Evolutionary conservation across 164 flowering plant genomes (phyloP).

Genomic region (Aristolochia fimbriata): DNA sequence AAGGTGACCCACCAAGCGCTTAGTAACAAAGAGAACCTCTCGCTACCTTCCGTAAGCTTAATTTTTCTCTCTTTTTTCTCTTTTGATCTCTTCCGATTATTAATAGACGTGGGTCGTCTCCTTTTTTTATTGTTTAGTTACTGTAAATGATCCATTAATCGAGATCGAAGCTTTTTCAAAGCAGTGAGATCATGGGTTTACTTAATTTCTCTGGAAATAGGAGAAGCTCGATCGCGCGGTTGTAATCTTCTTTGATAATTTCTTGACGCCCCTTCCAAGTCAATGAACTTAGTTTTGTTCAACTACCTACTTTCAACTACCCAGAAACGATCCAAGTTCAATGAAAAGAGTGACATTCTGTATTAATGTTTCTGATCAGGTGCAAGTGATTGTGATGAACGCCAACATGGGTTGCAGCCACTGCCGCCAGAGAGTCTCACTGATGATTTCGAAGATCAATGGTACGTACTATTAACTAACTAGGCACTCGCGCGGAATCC

Average conservation of each 20-base stretch:
- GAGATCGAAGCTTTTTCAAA: too few species aligned
- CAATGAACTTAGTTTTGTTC: too few species aligned
- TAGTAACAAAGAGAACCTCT: conserved; percentile 7
- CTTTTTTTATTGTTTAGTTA: not conserved
- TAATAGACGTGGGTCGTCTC: not conserved
- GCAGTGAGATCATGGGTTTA: too few species aligned
- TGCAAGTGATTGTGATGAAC: conserved; percentile 11
- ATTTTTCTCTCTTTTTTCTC: not conserved
- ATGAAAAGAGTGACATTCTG: too few species aligned
- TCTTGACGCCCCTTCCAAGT: not conserved
- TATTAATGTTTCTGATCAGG: not conserved
- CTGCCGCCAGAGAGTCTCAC: conserved; percentile 8
- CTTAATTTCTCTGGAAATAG: too few species aligned
- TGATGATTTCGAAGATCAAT: conserved; percentile 7
- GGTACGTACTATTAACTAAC: too few species aligned
- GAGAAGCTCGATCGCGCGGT: too few species aligned
- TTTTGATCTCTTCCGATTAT: not conserved
- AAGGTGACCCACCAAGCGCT: conserved; percentile 4
- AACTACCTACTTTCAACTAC: too few species aligned
- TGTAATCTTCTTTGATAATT: not conserved
- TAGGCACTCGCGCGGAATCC: too few species aligned
- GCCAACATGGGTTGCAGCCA: conserved; percentile 13
- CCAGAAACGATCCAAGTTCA: too few species aligned
- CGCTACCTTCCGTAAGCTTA: conserved; percentile 7
- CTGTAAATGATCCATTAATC: not conserved